A percentile compares a stretch with the other conserved stretches of the same genome.
Conservation (phyloP, 179 eudicot species). For the Carnegiea gigantea region DNA sequence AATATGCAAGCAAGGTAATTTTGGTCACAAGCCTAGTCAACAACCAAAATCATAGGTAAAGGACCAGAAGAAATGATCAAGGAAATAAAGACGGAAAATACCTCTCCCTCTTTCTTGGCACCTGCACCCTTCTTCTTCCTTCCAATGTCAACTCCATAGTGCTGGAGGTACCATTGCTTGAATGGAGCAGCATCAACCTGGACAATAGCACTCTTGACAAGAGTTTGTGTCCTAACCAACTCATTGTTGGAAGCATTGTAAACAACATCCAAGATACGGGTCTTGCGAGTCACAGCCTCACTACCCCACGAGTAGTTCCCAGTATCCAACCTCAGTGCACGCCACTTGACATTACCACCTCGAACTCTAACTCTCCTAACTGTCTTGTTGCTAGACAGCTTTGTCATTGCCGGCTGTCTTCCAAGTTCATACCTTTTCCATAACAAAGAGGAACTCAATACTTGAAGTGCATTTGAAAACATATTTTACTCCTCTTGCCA, state of each 20-base stretch:
- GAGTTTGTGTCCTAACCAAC: constrained; percentile 55
- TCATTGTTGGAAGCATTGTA: constrained; percentile 60
- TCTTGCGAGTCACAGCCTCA: constrained; percentile 50
- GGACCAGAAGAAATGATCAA: too few relatives aligned
- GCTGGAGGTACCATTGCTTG: constrained; percentile 55
- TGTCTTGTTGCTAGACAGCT: constrained; percentile 57
- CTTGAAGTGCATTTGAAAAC: too few relatives aligned
- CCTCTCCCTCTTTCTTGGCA: constrained; percentile 49
- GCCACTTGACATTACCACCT: constrained; percentile 61
- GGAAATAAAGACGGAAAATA: not conserved
- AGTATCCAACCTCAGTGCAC: constrained; percentile 51
- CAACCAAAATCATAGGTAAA: too few relatives aligned
- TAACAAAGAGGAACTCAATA: too few relatives aligned
- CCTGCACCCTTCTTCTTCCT: constrained; percentile 50
- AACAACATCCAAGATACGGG: constrained; percentile 50
- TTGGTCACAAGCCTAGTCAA: too few relatives aligned
- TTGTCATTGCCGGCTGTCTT: constrained; percentile 50
- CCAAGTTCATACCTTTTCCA: constrained; percentile 47
- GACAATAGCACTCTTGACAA: constrained; percentile 59
- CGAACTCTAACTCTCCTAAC: constrained; percentile 52
- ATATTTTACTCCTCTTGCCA: too few relatives aligned
- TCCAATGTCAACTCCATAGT: constrained; percentile 51
- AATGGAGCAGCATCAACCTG: constrained; percentile 67
- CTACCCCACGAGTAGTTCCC: constrained; percentile 60
- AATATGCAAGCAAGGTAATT: too few relatives aligned